Base-by-base conservation (phyloP, 75 land plant genomes). In the Azolla pinnata region DNA sequence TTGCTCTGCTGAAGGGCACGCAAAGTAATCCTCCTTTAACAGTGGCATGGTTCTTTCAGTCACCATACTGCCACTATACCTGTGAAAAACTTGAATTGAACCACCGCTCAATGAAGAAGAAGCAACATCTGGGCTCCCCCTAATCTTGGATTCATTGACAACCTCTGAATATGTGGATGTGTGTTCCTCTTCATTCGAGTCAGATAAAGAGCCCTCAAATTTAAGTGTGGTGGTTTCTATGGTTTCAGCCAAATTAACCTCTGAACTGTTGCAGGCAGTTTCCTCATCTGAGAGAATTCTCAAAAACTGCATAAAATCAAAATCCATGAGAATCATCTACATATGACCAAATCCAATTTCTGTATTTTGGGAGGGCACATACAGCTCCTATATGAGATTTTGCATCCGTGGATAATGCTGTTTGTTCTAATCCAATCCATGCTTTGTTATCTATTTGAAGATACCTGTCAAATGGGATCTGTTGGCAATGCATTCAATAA, bases 361-460 rank as follows among this genome's bases (percentile, higher is more conserved):
- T n/a, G n/a, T n/a, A 46, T 46, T 46, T 46, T 4, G 2, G 21
- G 2, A 4, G 29, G 24, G 52, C 14, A 38, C 85, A 38, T 67
- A 92, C 97, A 14, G 96, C 81, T 64, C 86, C 87, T 61, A 93
- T 62, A 52, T 88, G 98, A 67, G 81, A 74, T 48, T 70, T 83
- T 29, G 87, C 90, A 0, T 83, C 68, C 18, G 72, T 52, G 24
- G 70, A 59, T 5, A 66, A 66, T 1, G 90, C 86, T n/a, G 96
- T 88, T 61, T 82, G 83, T 77, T 93, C 98, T 17, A 93, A 48
- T 31, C 90, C 98, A 62, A 51, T 48, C 98, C 98, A 93, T 16
- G 96, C 86, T 23, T 69, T 69, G 14, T 32, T n/a, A 31, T 93
- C 96, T 32, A 93, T 83, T 40, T 81, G 76, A 57, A 93, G 59